Evolutionary conservation across 441 rosid species (phyloP).

Genomic region (Kokia cookei): DNA sequence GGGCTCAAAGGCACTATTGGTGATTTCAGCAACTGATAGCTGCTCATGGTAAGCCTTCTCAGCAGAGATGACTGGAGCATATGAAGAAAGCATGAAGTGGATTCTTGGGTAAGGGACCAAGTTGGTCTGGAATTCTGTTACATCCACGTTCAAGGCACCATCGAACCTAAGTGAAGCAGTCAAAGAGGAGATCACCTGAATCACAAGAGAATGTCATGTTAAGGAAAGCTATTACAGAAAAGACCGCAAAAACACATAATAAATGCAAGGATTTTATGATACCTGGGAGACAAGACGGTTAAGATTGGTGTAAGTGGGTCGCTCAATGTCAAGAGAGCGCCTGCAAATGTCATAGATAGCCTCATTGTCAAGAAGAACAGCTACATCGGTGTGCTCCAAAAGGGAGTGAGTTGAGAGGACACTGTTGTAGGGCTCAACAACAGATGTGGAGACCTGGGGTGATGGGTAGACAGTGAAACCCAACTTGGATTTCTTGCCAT

Average conservation of each 20-base stretch:
- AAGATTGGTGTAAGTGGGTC: constrained; percentile 84
- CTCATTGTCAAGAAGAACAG: constrained; percentile 83
- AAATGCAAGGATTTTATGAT: background rate
- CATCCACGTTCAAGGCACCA: constrained; percentile 88
- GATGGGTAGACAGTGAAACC: constrained; percentile 66
- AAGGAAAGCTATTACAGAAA: background rate
- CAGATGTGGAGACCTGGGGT: constrained; percentile 60
- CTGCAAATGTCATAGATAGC: constrained; percentile 91
- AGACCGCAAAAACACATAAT: background rate
- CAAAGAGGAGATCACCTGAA: constrained; percentile 77
- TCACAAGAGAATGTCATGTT: background rate
- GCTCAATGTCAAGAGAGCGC: constrained; percentile 80
- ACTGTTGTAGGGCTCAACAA: constrained; percentile 71
- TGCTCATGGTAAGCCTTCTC: constrained; percentile 81
- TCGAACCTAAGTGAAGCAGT: constrained; percentile 85
- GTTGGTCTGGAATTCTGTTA: constrained; percentile 89
- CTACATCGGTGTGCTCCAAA: constrained; percentile 61
- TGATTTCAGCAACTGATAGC: constrained; percentile 66
- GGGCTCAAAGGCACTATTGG: constrained; percentile 73
- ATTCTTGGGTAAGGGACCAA: constrained; percentile 93
- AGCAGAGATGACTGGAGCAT: constrained; percentile 83
- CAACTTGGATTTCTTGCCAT: constrained; percentile 59
- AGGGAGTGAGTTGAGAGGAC: constrained; percentile 62
- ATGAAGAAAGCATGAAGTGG: constrained; percentile 93
- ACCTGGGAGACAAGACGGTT: constrained; percentile 91